Evolutionary conservation across 176 grass and related monocot species (phyloP).

Genomic region (Oryza nivara): DNA sequence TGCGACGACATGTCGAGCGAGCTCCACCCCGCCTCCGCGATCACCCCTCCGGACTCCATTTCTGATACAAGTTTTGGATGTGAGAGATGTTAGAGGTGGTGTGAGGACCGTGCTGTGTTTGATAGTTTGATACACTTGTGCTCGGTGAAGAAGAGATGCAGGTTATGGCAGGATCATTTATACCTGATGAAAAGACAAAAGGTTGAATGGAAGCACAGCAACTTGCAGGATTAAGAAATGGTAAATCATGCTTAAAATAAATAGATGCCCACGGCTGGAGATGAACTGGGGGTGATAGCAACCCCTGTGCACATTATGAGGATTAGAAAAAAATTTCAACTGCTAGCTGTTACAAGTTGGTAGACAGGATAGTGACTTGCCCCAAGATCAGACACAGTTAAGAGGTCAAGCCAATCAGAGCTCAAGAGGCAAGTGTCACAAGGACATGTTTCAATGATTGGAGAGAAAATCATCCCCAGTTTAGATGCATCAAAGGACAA

Average conservation of each 20-base stretch:
- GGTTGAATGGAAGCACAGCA: conserved; percentile 27
- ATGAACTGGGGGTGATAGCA: conserved; percentile 50
- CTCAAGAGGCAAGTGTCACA: conserved; percentile 24
- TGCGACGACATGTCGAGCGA: conserved; percentile 37
- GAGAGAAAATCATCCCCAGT: neutral
- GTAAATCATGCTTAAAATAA: conserved; percentile 43
- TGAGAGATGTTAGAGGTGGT: conserved; percentile 34
- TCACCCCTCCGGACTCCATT: conserved; percentile 77
- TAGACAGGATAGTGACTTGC: conserved; percentile 33
- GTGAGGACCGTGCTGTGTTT: conserved; percentile 24
- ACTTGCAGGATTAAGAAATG: conserved; percentile 38
- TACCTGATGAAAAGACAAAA: conserved; percentile 40
- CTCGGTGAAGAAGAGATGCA: conserved; percentile 55
- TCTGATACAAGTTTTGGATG: conserved; percentile 32
- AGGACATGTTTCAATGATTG: conserved; percentile 43
- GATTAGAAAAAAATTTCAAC: conserved; percentile 50
- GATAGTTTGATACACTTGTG: conserved; percentile 44
- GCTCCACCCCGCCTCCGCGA: conserved; percentile 48
- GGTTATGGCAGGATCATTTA: conserved; percentile 47
- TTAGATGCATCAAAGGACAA: conserved; percentile 33
- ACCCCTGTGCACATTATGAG: conserved; percentile 23
- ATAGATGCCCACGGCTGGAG: conserved; percentile 49
- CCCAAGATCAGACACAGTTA: conserved; percentile 30
- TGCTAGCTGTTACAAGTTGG: conserved; percentile 43
- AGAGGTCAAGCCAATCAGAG: conserved; percentile 40